phyloP scores from a whole-genome alignment of 2,329 filamentous ascomycete species.

The Fusarium verrucosum region DNA sequence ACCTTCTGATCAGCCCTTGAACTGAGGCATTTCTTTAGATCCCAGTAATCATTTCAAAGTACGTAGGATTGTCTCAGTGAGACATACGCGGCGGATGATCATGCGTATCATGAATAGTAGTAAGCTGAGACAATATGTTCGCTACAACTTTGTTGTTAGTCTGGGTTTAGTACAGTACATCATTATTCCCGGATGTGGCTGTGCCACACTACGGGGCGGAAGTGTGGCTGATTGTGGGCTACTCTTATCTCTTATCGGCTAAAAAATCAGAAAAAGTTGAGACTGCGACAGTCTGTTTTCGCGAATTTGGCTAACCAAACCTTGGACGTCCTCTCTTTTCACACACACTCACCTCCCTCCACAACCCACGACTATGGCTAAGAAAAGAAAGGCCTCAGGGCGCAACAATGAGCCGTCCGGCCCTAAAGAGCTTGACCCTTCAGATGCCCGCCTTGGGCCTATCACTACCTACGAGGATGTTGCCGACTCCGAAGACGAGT shows the following conservation, averaged over 20 bases:
- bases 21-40: conserved; percentile 7
- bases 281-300: conserved; percentile 15
- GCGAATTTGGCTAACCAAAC: conserved; percentile 2
- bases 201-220: neutral
- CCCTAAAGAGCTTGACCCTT: conserved; percentile 63
- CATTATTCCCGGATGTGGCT: neutral
- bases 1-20: neutral
- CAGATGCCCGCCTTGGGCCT: conserved; percentile 69
- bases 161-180: no score
- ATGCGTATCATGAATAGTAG: conserved; percentile 10
- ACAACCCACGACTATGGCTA: conserved; percentile 60
- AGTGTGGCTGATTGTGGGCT: neutral
- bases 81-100: conserved; percentile 14
- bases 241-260: conserved; percentile 33
- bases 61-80: conserved; percentile 7
- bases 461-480: conserved; percentile 80
- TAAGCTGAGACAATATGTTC: conserved; percentile 9
- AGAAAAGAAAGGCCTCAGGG: conserved; percentile 75
- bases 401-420: conserved; percentile 56
- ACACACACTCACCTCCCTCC: neutral
- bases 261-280: conserved; percentile 38
- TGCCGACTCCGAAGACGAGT: conserved; percentile 93
- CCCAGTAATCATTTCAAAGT: neutral
- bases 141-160: neutral
- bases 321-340: neutral